Percentiles rank a stretch among this genome's conserved stretches.
phyloP scores from a whole-genome alignment of 345 rosid species.

The Odontarrhena argentea region DNA sequence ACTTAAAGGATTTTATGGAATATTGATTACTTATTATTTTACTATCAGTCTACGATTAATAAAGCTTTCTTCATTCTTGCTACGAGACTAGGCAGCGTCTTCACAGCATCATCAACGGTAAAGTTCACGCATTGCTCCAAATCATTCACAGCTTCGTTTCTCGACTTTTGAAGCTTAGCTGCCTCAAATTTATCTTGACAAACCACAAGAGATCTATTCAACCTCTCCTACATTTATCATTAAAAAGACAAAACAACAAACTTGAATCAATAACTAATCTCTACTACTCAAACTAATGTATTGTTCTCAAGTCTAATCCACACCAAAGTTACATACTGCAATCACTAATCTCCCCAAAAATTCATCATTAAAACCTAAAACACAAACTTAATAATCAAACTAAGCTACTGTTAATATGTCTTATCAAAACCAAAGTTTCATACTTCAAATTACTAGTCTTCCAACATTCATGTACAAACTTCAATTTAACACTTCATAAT shows the following conservation, averaged over 20 bases:
- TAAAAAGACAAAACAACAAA: not conserved
- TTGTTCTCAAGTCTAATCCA: not conserved
- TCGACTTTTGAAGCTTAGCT: conserved; percentile 59
- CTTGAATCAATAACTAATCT: not conserved
- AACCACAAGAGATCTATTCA: conserved; percentile 79
- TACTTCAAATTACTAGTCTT: not conserved
- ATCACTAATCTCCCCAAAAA: not conserved
- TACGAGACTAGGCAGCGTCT: conserved; percentile 64
- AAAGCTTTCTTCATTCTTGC: conserved; percentile 56
- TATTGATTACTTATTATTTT: no score
- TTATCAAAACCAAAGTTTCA: not conserved
- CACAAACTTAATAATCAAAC: not conserved
- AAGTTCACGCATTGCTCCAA: conserved; percentile 76
- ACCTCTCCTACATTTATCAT: conserved; percentile 62
- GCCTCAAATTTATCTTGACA: conserved; percentile 88
- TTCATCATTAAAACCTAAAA: not conserved
- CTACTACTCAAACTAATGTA: not conserved
- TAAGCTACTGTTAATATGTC: no score
- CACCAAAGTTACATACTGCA: not conserved
- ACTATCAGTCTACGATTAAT: conserved; percentile 39
- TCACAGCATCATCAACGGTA: conserved; percentile 61
- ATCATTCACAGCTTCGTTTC: conserved; percentile 47
- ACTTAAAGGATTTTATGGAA: no score
- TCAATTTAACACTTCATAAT: not conserved
- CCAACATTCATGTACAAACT: not conserved